These are phyloP conservation scores for Dictyostelium purpureum DNA, from an alignment of 78 protist genomes.

Conservation along the genomic window DNA sequence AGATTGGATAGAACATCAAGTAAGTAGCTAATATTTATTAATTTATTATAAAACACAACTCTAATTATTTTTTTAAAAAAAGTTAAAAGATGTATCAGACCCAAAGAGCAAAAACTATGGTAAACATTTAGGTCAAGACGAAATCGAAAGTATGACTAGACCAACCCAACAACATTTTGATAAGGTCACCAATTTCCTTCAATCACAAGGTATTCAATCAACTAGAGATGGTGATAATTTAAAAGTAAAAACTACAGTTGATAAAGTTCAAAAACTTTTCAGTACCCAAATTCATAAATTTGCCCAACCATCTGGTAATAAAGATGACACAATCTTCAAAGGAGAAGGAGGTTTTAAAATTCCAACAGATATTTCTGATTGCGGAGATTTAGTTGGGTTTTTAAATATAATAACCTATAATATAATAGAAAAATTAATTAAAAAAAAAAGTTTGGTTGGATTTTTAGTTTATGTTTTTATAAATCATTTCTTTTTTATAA, in stretches of 20 bases:
- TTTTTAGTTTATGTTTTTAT: too few species aligned
- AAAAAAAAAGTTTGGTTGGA: too few species aligned
- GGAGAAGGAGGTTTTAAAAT: conserved; percentile 37
- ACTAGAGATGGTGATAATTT: conserved; percentile 37
- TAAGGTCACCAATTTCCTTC: conserved; percentile 16
- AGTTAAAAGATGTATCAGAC: conserved; percentile 31
- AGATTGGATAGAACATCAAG: conserved; percentile 47
- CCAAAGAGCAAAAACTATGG: conserved; percentile 58
- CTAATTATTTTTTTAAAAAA: not conserved
- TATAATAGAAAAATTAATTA: too few species aligned
- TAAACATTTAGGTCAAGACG: conserved; percentile 2
- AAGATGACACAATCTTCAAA: conserved; percentile 27
- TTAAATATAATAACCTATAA: conserved; percentile 28
- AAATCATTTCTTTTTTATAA: too few species aligned
- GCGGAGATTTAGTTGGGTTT: conserved; percentile 69
- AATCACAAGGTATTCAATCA: conserved; percentile 4
- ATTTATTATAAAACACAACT: not conserved
- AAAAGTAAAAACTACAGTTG: conserved; percentile 38
- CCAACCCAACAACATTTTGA: conserved; percentile 69
- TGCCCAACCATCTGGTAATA: conserved; percentile 12
- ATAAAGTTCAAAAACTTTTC: conserved; percentile 39
- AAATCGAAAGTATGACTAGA: conserved; percentile 46
- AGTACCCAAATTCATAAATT: conserved; percentile 53
- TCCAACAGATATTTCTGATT: conserved; percentile 40
- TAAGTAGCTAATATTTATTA: not conserved